A percentile compares a stretch with the other conserved stretches of the same genome.
These are phyloP conservation scores for Penicillium coffeae DNA, from an alignment of 495 filamentous ascomycete genomes.

Conservation along the genomic window DNA sequence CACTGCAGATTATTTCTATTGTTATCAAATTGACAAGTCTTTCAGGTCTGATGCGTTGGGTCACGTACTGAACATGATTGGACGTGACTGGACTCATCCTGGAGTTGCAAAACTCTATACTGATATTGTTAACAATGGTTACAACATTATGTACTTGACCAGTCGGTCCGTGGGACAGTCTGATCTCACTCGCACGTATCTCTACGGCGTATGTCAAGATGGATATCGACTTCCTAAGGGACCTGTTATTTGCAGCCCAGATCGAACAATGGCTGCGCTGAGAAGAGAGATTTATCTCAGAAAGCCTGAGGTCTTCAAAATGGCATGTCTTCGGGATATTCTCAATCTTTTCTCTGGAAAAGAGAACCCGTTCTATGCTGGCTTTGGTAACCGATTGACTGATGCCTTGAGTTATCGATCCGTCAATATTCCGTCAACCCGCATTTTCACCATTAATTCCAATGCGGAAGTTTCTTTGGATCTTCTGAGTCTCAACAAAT, in stretches of 20 bases:
- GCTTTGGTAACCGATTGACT: slow-evolving; percentile 94
- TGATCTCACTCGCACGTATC: slow-evolving; percentile 85
- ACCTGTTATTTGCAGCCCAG: slow-evolving; percentile 90
- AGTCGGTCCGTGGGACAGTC: slow-evolving; percentile 90
- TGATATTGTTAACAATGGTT: slow-evolving; percentile 93
- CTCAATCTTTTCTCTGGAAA: slow-evolving; percentile 77
- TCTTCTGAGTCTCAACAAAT: slow-evolving; percentile 83
- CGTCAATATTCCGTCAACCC: slow-evolving; percentile 86
- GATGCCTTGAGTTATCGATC: slow-evolving; percentile 94
- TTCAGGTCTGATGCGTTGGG: slow-evolving; percentile 82
- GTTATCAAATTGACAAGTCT: slow-evolving; percentile 2
- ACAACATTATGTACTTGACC: slow-evolving; percentile 98
- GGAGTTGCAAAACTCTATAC: slow-evolving; percentile 96
- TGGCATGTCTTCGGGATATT: slow-evolving; percentile 95
- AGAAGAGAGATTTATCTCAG: slow-evolving; percentile 91
- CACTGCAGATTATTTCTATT: not conserved
- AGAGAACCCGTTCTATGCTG: slow-evolving; percentile 86
- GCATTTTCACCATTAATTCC: slow-evolving; percentile 99
- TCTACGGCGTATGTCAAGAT: slow-evolving; percentile 86
- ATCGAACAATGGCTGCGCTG: slow-evolving; percentile 93
- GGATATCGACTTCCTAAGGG: slow-evolving; percentile 81
- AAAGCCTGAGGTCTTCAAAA: slow-evolving; percentile 99
- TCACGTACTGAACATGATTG: slow-evolving; percentile 97
- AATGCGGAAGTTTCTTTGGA: slow-evolving; percentile 96
- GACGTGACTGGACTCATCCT: slow-evolving; percentile 95